A percentile compares a stretch with the other conserved stretches of the same genome.
These are phyloP conservation scores for Aspergillus alliaceus DNA, from an alignment of 2,329 filamentous ascomycete genomes.

Conservation along the genomic window DNA sequence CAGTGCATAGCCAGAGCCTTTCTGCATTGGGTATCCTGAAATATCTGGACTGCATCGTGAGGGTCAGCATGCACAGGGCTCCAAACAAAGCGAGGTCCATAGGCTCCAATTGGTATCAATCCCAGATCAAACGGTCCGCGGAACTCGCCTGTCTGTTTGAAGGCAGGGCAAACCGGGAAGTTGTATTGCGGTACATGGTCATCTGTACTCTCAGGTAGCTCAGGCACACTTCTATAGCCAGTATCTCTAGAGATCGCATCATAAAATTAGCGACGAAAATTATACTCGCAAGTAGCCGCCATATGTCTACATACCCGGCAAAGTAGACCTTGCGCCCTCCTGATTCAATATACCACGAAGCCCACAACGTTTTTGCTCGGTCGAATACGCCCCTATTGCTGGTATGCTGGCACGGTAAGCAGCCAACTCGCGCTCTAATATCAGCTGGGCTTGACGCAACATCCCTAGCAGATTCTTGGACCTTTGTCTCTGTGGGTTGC, in stretches of 20 bases:
- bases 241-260: conserved; percentile 67
- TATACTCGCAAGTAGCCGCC: neutral
- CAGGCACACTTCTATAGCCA: conserved; percentile 78
- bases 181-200: conserved; percentile 70
- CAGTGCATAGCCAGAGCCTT: conserved; percentile 86
- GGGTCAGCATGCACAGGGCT: conserved; percentile 84
- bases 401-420: conserved; percentile 81
- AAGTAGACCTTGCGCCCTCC: conserved; percentile 82
- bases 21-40: conserved; percentile 75
- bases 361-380: conserved; percentile 77
- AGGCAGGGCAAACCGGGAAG: conserved; percentile 76
- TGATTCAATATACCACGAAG: conserved; percentile 77
- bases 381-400: conserved; percentile 70
- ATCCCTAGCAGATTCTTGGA: conserved; percentile 27
- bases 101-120: conserved; percentile 90
- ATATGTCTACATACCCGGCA: conserved; percentile 52
- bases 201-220: conserved; percentile 61
- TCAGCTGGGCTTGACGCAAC: conserved; percentile 30
- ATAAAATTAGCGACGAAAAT: conserved; percentile 2
- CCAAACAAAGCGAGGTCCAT: conserved; percentile 65
- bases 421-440: conserved; percentile 72
- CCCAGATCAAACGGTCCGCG: conserved; percentile 88
- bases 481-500: conserved; percentile 24
- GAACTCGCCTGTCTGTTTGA: conserved; percentile 75
- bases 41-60: conserved; percentile 85